A percentile compares a stretch with the other conserved stretches of the same genome.
These are phyloP conservation scores for Ambrosia trifida DNA, from an alignment of 129 eudicot species.

Conservation along the genomic window DNA sequence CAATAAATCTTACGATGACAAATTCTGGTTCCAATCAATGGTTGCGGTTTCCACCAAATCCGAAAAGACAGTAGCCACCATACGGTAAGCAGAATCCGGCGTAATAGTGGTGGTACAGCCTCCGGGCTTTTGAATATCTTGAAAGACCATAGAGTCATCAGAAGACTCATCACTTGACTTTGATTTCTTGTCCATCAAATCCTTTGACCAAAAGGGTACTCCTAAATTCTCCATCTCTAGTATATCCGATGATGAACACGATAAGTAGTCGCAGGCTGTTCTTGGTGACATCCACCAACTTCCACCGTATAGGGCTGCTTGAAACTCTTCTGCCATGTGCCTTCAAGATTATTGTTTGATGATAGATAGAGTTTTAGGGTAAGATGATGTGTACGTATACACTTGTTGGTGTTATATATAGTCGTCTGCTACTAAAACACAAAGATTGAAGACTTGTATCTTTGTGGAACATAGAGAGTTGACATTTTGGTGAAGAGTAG, in stretches of 20 bases:
- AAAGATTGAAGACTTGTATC: constrained; percentile 22
- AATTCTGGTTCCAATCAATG: constrained; percentile 23
- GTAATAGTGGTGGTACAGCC: constrained; percentile 6
- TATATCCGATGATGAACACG: constrained; percentile 27
- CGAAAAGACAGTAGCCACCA: constrained; percentile 6
- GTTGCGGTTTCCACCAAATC: background rate
- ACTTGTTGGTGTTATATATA: constrained; percentile 27
- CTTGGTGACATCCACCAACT: constrained; percentile 34
- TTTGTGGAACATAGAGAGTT: constrained; percentile 17
- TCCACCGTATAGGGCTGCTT: constrained; percentile 23
- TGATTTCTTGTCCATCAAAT: constrained; percentile 24
- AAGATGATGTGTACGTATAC: constrained; percentile 8
- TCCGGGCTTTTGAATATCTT: constrained; percentile 12
- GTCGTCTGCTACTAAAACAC: constrained; percentile 20
- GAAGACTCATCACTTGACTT: constrained; percentile 28
- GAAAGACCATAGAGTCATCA: constrained; percentile 29
- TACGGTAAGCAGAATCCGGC: constrained; percentile 22
- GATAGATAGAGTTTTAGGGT: background rate
- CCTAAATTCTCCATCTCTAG: constrained; percentile 24
- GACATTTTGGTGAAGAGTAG: constrained; percentile 23
- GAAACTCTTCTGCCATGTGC: constrained; percentile 32
- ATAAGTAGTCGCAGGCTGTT: constrained; percentile 17
- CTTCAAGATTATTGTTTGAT: constrained; percentile 1
- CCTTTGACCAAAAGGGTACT: constrained; percentile 20
- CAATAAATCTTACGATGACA: constrained; percentile 31